These are phyloP conservation scores for Sclerotinia sclerotiorum DNA, from an alignment of 2,329 filamentous ascomycete genomes.

Conservation along the genomic window DNA sequence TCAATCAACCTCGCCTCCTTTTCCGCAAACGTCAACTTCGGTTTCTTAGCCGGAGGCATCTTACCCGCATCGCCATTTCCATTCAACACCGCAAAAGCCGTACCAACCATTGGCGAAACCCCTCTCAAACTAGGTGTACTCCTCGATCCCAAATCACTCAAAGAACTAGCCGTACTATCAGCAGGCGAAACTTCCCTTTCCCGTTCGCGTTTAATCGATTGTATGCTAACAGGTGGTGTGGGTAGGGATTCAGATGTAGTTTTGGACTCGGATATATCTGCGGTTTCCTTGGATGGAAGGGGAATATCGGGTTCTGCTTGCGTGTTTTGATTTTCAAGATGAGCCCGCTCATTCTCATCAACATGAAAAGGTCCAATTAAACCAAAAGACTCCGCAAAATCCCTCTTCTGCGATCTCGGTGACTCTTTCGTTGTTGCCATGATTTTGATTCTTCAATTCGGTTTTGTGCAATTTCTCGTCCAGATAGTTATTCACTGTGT, in stretches of 20 bases:
- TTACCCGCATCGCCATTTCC: slow-evolving; percentile 25
- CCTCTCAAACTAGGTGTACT: slow-evolving; percentile 28
- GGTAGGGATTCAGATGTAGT: not conserved
- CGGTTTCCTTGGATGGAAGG: slow-evolving; percentile 6
- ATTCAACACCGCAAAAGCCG: slow-evolving; percentile 31
- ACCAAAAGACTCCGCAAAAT: slow-evolving; percentile 21
- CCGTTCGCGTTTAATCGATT: slow-evolving; percentile 5
- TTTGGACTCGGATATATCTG: not conserved
- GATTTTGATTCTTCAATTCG: not conserved
- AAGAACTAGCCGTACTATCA: slow-evolving; percentile 29
- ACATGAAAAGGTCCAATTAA: slow-evolving; percentile 6
- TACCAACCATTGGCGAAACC: slow-evolving; percentile 13
- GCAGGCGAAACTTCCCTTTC: slow-evolving; percentile 28
- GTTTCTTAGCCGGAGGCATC: slow-evolving; percentile 34
- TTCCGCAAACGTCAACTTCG: slow-evolving; percentile 36
- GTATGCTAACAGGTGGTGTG: slow-evolving; percentile 12
- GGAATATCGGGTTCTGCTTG: not conserved
- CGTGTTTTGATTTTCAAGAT: not conserved
- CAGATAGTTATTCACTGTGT: no score
- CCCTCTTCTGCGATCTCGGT: slow-evolving; percentile 28
- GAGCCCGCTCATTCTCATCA: not conserved
- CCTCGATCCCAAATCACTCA: slow-evolving; percentile 30
- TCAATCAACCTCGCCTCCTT: slow-evolving; percentile 43
- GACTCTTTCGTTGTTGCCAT: slow-evolving; percentile 20
- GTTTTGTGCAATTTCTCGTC: not conserved